Percentiles rank a stretch among this genome's conserved stretches.
These are phyloP conservation scores for Hyphodiscus hymeniophilus DNA, from an alignment of 495 filamentous ascomycete species.

Conservation along the genomic window DNA sequence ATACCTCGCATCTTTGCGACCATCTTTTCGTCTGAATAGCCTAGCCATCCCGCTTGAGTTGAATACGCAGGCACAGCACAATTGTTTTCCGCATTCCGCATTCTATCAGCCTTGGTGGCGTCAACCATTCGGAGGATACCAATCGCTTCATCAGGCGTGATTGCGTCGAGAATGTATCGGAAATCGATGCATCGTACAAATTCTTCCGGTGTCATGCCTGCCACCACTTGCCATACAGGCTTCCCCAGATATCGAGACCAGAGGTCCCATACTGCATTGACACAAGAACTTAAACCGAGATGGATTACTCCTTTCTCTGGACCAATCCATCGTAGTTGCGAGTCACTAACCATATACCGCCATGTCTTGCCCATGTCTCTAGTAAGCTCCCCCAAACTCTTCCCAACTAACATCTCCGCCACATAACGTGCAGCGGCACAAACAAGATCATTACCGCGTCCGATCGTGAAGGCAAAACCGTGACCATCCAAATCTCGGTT, in stretches of 20 bases:
- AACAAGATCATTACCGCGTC: constrained; percentile 91
- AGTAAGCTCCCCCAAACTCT: constrained; percentile 66
- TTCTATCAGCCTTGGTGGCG: constrained; percentile 53
- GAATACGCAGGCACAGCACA: constrained; percentile 84
- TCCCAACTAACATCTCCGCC: constrained; percentile 60
- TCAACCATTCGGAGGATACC: constrained; percentile 55
- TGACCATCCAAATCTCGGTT: constrained; percentile 66
- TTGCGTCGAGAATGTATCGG: constrained; percentile 83
- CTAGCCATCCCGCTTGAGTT: constrained; percentile 87
- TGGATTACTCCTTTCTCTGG: constrained; percentile 95
- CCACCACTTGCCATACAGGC: constrained; percentile 84
- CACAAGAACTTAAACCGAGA: constrained; percentile 78
- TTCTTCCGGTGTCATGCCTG: constrained; percentile 82
- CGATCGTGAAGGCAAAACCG: constrained; percentile 95
- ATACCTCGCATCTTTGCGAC: constrained; percentile 61
- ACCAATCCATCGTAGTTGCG: constrained; percentile 88
- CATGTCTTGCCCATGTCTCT: constrained; percentile 82
- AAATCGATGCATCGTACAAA: constrained; percentile 86
- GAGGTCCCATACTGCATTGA: constrained; percentile 93
- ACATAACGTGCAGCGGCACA: constrained; percentile 74
- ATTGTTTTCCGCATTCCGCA: constrained; percentile 60
- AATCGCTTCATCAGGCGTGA: constrained; percentile 79
- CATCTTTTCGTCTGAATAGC: constrained; percentile 85
- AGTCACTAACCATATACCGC: constrained; percentile 84
- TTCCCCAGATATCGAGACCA: constrained; percentile 83